Percentiles rank a stretch among this genome's conserved stretches.
phyloP scores from a whole-genome alignment of 2,329 filamentous ascomycete species.

The Clarireedia paspali region DNA sequence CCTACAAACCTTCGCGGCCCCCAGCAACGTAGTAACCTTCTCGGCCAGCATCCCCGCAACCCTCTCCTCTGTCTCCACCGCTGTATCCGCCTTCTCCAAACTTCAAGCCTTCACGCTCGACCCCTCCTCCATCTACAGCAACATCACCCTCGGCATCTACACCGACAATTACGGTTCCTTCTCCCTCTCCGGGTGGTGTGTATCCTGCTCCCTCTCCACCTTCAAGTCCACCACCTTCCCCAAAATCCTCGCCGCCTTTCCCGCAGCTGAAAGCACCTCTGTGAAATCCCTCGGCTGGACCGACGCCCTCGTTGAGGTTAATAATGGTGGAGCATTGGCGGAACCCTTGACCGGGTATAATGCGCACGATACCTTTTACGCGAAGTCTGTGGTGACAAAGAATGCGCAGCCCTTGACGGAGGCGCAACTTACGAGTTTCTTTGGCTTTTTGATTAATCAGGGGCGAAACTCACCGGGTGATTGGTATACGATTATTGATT shows the following conservation, averaged over 20 bases:
- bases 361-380: conserved; percentile 14
- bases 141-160: conserved; percentile 34
- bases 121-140: conserved; percentile 27
- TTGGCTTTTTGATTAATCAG: conserved; percentile 4
- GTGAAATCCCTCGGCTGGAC: conserved; percentile 19
- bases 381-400: conserved; percentile 14
- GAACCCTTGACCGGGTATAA: conserved; percentile 14
- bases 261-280: conserved; percentile 15
- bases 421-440: conserved; percentile 5
- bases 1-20: conserved; percentile 30
- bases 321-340: background rate
- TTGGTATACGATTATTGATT: conserved; percentile 9
- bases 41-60: conserved; percentile 9
- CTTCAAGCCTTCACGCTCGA: conserved; percentile 3
- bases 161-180: conserved; percentile 30
- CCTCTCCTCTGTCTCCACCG: conserved; percentile 12
- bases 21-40: conserved; percentile 22
- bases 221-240: conserved; percentile 32
- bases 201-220: conserved; percentile 28
- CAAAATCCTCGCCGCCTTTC: conserved; percentile 31
- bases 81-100: conserved; percentile 4
- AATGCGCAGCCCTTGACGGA: conserved; percentile 9
- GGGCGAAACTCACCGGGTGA: conserved; percentile 3
- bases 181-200: conserved; percentile 33
- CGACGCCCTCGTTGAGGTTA: conserved; percentile 13